Percentiles rank a stretch among this genome's conserved stretches.
Conservation (phyloP, 129 eudicot genomes). For the Artemisia annua region DNA sequence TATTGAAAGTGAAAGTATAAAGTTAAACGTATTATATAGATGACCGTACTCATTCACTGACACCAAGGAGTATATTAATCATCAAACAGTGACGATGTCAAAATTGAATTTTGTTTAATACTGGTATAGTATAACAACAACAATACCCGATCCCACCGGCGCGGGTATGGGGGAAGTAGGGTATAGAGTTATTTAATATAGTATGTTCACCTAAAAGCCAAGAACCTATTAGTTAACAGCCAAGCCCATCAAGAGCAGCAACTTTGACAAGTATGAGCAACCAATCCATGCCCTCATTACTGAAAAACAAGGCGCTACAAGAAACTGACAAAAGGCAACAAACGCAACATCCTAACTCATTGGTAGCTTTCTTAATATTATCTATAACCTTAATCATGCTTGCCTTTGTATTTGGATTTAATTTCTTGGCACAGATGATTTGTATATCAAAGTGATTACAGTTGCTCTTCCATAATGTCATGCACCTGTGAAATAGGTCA, state of each 20-base stretch:
- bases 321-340: too few species aligned
- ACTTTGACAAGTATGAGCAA: neutral
- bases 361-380: conserved; percentile 5
- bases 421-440: conserved; percentile 7
- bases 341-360: neutral
- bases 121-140: too few species aligned
- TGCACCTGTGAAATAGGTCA: conserved; percentile 14
- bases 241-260: conserved; percentile 1
- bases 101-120: too few species aligned
- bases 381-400: conserved; percentile 17
- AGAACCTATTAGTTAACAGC: neutral
- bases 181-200: too few species aligned
- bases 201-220: neutral
- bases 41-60: too few species aligned
- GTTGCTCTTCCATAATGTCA: conserved; percentile 17
- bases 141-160: too few species aligned
- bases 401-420: conserved; percentile 10
- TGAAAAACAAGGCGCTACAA: too few species aligned
- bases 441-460: conserved; percentile 17
- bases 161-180: too few species aligned
- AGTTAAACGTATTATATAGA: too few species aligned
- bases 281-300: neutral
- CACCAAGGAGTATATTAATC: too few species aligned
- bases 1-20: too few species aligned
- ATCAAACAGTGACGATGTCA: too few species aligned